Evolutionary conservation across 805 yeast genomes (phyloP), one percentile per base, ranked within the genome.

Genomic region (Sugiyamaella floridensis): DNA sequence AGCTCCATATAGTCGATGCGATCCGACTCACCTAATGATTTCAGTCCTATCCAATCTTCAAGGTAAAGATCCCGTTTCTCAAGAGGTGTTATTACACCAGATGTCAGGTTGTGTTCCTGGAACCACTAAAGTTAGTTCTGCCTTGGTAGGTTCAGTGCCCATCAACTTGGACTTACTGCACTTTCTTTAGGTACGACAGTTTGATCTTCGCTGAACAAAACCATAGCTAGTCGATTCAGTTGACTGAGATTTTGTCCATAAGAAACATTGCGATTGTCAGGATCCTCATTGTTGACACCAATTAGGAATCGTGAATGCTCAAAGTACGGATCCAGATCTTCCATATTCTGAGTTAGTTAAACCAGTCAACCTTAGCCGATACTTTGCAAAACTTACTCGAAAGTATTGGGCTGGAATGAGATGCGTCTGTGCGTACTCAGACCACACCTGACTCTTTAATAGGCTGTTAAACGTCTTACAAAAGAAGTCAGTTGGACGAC

Each of bases 341-440:
- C 60, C 1, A 80, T 78, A 62, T 85, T 86, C 62, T 51, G 26
- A 22, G 3, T 15, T 16, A 11, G 32, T 49, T 49, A 47, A n/a
- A n/a, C n/a, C n/a, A n/a, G 14, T 16, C 22, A n/a, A 11, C 22
- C 46, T n/a, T n/a, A n/a, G n/a, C n/a, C n/a, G n/a, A n/a, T n/a
- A n/a, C n/a, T n/a, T n/a, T n/a, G n/a, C n/a, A 12, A n/a, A 19
- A 45, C 54, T 18, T 49, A 51, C 54, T 50, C 95, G 72, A 66
- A 81, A 86, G 63, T 85, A 87, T 61, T 86, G 93, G 0, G 95
- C 93, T 7, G 88, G 83, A 0, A 86, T 70, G 1, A 84, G 66
- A 2, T 75, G 65, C 8, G 72, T 72, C 62, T 86, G 95, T 0
- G 85, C 72, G 6, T 71, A 71, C 4, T 70, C 70, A 28, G 71